Conservation (phyloP, 2,329 filamentous ascomycete species). For the Tolypocladium nubicola region DNA sequence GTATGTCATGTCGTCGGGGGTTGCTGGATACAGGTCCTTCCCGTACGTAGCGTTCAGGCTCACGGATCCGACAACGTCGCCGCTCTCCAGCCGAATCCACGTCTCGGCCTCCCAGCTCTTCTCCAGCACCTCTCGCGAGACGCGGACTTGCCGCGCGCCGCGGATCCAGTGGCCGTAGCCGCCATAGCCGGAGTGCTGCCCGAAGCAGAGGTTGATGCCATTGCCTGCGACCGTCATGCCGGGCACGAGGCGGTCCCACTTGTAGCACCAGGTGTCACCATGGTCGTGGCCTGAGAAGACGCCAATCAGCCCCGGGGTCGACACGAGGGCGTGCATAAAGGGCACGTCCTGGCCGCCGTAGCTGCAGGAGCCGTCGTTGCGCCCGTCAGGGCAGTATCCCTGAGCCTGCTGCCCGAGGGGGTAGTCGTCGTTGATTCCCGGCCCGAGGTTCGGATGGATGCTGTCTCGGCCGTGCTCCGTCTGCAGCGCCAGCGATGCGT, state of each 20-base stretch:
- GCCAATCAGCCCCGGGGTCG: conserved; percentile 43
- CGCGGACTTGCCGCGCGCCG: conserved; percentile 44
- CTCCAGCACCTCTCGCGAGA: conserved; percentile 30
- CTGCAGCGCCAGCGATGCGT: conserved; percentile 29
- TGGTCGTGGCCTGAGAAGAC: conserved; percentile 60
- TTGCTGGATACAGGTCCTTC: conserved; percentile 38
- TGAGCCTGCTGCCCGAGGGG: conserved; percentile 30
- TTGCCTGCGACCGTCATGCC: conserved; percentile 27
- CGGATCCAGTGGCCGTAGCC: conserved; percentile 57
- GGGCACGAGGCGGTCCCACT: conserved; percentile 29
- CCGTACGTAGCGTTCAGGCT: conserved; percentile 51
- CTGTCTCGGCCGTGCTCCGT: conserved; percentile 10
- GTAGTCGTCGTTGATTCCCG: conserved; percentile 34
- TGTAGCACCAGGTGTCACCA: conserved; percentile 47
- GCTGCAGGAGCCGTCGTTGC: conserved; percentile 22
- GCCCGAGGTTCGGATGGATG: conserved; percentile 25
- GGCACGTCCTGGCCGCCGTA: conserved; percentile 42
- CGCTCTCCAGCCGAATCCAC: conserved; percentile 51
- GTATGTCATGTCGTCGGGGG: conserved; percentile 23
- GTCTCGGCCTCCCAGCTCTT: conserved; percentile 36
- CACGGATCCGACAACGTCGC: conserved; percentile 38
- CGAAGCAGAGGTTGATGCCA: conserved; percentile 43
- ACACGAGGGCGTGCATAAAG: conserved; percentile 52
- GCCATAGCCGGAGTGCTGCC: conserved; percentile 58
- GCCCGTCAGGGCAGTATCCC: conserved; percentile 32